phyloP scores from a whole-genome alignment of 225 moss, liverwort and hornwort species.

The Pleurozium schreberi region DNA sequence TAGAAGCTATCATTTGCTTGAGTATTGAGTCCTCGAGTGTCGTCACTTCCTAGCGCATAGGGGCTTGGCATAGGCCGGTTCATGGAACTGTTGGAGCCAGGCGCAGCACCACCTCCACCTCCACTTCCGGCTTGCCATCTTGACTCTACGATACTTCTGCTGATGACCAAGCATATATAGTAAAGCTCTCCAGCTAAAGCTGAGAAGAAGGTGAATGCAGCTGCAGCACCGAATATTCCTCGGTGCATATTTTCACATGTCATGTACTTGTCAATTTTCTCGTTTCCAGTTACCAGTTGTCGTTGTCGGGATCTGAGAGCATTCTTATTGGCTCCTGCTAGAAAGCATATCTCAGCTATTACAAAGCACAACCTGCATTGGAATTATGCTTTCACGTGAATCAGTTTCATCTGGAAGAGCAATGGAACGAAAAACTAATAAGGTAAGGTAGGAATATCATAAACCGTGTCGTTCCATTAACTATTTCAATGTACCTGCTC shows the following conservation, averaged over 20 bases:
- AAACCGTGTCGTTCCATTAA: too few relatives aligned
- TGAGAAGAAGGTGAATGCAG: constrained; percentile 66
- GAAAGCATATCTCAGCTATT: constrained; percentile 57
- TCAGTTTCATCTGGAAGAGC: not conserved
- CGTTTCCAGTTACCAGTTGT: constrained; percentile 34
- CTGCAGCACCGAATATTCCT: constrained; percentile 66
- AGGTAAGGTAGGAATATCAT: too few relatives aligned
- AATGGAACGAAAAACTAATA: not conserved
- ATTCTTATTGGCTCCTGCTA: constrained; percentile 82
- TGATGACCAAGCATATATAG: constrained; percentile 32
- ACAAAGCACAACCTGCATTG: constrained; percentile 63
- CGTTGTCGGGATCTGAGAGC: constrained; percentile 57
- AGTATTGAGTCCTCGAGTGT: not conserved
- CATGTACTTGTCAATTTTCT: constrained; percentile 44
- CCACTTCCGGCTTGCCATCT: constrained; percentile 27
- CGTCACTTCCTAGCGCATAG: constrained; percentile 36
- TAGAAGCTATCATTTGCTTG: constrained; percentile 29
- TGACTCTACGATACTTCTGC: constrained; percentile 8
- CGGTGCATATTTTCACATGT: constrained; percentile 64
- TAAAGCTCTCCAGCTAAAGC: constrained; percentile 22
- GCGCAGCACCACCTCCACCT: not conserved
- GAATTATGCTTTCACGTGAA: not conserved
- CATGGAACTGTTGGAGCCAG: constrained; percentile 22
- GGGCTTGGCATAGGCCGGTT: constrained; percentile 25
- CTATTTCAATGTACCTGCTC: too few relatives aligned